Evolutionary conservation across 768 basidiomycete species (phyloP).

Genomic region (Suillus weaverae): DNA sequence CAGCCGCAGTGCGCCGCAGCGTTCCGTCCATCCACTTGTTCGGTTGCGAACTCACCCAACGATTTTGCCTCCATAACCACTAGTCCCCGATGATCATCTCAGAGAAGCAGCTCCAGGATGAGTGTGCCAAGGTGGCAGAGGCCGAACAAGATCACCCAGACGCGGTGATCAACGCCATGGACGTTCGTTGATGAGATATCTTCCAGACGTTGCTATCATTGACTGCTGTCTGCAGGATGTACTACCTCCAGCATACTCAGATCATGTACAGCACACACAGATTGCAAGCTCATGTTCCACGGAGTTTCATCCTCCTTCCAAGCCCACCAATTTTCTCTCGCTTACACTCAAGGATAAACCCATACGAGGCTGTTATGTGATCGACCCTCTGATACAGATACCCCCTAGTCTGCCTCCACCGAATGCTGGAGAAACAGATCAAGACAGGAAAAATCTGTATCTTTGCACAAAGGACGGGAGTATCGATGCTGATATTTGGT

Average conservation of each 20-base stretch:
- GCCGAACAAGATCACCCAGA: neutral
- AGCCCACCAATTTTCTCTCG: constrained; percentile 16
- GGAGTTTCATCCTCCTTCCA: neutral
- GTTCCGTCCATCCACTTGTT: neutral
- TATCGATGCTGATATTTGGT: constrained; percentile 22
- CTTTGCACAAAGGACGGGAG: constrained; percentile 16
- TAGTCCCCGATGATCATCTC: constrained; percentile 1
- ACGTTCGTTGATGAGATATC: neutral
- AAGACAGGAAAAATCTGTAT: constrained; percentile 15
- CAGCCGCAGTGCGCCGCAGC: constrained; percentile 3
- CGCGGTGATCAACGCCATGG: neutral
- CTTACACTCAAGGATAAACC: constrained; percentile 5
- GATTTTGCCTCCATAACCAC: neutral
- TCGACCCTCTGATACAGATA: constrained; percentile 17
- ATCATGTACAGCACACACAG: neutral
- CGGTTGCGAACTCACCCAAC: neutral
- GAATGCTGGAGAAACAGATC: constrained; percentile 6
- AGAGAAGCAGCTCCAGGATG: constrained; percentile 5
- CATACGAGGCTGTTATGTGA: constrained; percentile 16
- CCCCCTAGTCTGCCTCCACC: constrained; percentile 16
- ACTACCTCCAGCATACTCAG: constrained; percentile 13
- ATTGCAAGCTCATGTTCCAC: neutral
- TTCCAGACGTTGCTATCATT: neutral
- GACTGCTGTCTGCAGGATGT: neutral
- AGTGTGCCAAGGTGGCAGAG: neutral